Percentiles rank a stretch among this genome's conserved stretches.
Conservation (phyloP, 805 yeast genomes). For the Metschnikowia reukaufii region DNA sequence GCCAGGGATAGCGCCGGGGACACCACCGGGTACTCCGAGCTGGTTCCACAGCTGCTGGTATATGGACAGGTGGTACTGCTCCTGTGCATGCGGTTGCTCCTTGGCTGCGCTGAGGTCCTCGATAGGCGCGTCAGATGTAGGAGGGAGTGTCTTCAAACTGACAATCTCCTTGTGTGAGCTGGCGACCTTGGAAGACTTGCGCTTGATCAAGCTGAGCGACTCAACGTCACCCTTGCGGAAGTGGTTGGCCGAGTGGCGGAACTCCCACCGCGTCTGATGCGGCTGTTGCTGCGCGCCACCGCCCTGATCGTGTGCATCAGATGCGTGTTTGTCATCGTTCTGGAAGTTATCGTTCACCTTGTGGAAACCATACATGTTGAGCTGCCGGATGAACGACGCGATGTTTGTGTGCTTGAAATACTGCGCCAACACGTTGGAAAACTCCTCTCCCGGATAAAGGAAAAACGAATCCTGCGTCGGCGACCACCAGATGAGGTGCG, state of each 20-base stretch:
- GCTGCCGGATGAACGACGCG: conserved; percentile 43
- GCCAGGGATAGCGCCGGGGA: no score
- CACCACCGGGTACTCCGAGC: conserved; percentile 12
- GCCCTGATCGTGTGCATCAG: no score
- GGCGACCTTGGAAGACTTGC: conserved; percentile 57
- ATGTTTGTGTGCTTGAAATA: conserved; percentile 52
- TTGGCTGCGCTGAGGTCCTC: conserved; percentile 6
- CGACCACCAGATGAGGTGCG: conserved; percentile 87
- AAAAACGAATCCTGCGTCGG: conserved; percentile 68
- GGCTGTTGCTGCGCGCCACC: conserved; percentile 13
- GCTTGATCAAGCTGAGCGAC: conserved; percentile 68
- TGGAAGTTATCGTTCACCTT: conserved; percentile 44
- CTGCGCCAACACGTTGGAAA: conserved; percentile 65
- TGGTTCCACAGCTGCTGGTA: conserved; percentile 23
- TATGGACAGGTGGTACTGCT: conserved; percentile 22
- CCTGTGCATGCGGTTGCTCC: conserved; percentile 10
- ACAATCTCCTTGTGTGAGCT: conserved; percentile 41
- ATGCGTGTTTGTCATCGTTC: conserved; percentile 22
- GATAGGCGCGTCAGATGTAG: conserved; percentile 20
- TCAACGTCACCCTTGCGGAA: conserved; percentile 82
- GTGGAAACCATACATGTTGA: conserved; percentile 48
- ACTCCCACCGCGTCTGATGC: conserved; percentile 66
- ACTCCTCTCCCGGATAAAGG: conserved; percentile 83
- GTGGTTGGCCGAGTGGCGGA: conserved; percentile 75
- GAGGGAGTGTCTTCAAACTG: conserved; percentile 33